Percentiles rank a stretch among this genome's conserved stretches.
These are phyloP conservation scores for Diversispora epigaea DNA, from an alignment of 192 early-diverging fungal species.

Conservation along the genomic window DNA sequence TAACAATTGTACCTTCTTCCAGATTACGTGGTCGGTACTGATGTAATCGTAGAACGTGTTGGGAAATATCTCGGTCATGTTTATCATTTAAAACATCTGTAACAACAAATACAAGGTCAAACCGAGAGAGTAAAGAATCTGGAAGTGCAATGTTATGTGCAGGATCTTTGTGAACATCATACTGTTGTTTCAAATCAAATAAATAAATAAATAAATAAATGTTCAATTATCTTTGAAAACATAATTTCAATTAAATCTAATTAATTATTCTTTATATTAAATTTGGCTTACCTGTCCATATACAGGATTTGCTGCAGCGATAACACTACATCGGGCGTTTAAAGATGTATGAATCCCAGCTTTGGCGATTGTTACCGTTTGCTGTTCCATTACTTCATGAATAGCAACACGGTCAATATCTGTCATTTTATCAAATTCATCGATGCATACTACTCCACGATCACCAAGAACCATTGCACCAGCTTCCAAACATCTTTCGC, in stretches of 20 bases:
- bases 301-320: conserved; percentile 97
- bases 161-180: conserved; percentile 83
- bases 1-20: conserved; percentile 87
- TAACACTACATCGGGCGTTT: conserved; percentile 94
- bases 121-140: conserved; percentile 94
- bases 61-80: conserved; percentile 83
- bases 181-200: conserved; percentile 41
- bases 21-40: conserved; percentile 82
- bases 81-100: conserved; percentile 87
- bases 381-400: conserved; percentile 99
- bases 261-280: too few species aligned
- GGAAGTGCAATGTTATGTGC: conserved; percentile 95
- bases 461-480: conserved; percentile 99
- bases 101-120: conserved; percentile 96
- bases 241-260: too few species aligned
- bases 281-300: conserved; percentile 57
- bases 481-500: conserved; percentile 90
- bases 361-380: conserved; percentile 96
- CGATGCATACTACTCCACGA: conserved; percentile 96
- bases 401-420: conserved; percentile 97
- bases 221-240: background rate
- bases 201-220: background rate
- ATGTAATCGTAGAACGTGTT: conserved; percentile 94
- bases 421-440: conserved; percentile 99
- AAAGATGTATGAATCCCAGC: conserved; percentile 98